Evolutionary conservation across 23 red algal species (phyloP), one percentile per base, ranked within the genome.

Genomic region (Gracilaria domingensis): DNA sequence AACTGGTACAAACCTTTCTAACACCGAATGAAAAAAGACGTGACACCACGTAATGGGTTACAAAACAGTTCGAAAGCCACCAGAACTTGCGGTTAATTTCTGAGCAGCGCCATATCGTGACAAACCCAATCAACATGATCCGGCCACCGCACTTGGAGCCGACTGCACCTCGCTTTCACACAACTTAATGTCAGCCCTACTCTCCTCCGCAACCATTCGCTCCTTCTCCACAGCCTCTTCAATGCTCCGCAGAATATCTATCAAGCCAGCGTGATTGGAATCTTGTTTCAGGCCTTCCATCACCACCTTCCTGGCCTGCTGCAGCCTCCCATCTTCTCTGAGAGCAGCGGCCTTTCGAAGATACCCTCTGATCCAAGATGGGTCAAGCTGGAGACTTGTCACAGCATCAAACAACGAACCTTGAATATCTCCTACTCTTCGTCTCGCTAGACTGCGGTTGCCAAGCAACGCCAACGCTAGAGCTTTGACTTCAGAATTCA

Each of bases 341-440:
- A 91, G 83, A 2, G 94, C 94, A 0, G 86, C 66, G 9, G 94
- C 94, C 47, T 91, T 86, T 25, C 94, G 49, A 9, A 85, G 66
- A 53, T 96, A 96, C 21, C 94, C 94, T 34, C 94, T 72, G 36
- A 91, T 76, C 94, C 94, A 96, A 9, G 65, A 42, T 32, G 74
- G 60, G 42, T 96, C 86, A 39, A 96, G 66, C 12, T 78, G 70
- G 8, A 96, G 77, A 51, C 87, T 70, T 14, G 50, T 50, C n/a
- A 70, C 50, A 5, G 87, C 94, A 39, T 91, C 94, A 26, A 79
- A 77, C 44, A 96, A 32, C 28, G 93, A 86, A 6, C 75, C 88
- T 16, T 84, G 54, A 40, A 84, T 58, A 36, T 92, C 80, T 48
- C 57, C 57, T 24, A 70, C 65, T 51, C 66, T 92, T 40, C 78